Conservation (phyloP, 2,329 filamentous ascomycete species). For the Canariomyces notabilis region DNA sequence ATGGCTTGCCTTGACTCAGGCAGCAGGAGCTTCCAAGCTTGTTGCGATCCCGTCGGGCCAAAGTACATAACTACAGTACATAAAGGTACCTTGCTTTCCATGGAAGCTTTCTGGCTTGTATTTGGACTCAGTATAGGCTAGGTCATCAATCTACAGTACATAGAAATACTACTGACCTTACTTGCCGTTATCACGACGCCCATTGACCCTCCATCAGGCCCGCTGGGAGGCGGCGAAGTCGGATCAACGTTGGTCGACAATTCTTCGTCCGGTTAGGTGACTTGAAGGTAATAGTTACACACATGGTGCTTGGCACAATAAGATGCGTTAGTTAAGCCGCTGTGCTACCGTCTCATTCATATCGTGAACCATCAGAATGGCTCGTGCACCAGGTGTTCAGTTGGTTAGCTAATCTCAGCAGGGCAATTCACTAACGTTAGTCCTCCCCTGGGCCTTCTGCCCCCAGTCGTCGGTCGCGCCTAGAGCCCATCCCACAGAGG, state of each 20-base stretch:
- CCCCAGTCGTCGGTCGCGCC: constrained; percentile 22
- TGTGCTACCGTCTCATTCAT: constrained; percentile 16
- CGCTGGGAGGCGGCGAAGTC: constrained; percentile 16
- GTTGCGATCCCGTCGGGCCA: too few species aligned
- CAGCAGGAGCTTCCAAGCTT: too few species aligned
- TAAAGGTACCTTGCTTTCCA: neutral
- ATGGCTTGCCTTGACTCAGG: too few species aligned
- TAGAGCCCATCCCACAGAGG: constrained; percentile 30
- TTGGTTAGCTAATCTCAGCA: constrained; percentile 39
- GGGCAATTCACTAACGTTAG: constrained; percentile 40
- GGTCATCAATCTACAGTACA: constrained; percentile 2
- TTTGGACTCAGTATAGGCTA: neutral
- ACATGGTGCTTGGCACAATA: constrained; percentile 14
- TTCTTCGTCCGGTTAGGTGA: neutral
- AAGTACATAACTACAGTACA: too few species aligned
- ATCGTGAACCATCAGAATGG: constrained; percentile 27
- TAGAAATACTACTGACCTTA: neutral
- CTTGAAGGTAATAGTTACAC: constrained; percentile 8
- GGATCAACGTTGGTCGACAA: too few species aligned
- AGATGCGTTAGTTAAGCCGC: constrained; percentile 13
- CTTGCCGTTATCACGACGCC: constrained; percentile 1
- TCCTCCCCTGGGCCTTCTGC: constrained; percentile 25
- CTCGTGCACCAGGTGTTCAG: constrained; percentile 11
- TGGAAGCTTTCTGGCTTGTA: neutral
- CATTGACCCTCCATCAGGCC: constrained; percentile 1